Conservation (phyloP, 345 rosid genomes). For the Geranium brycei region DNA sequence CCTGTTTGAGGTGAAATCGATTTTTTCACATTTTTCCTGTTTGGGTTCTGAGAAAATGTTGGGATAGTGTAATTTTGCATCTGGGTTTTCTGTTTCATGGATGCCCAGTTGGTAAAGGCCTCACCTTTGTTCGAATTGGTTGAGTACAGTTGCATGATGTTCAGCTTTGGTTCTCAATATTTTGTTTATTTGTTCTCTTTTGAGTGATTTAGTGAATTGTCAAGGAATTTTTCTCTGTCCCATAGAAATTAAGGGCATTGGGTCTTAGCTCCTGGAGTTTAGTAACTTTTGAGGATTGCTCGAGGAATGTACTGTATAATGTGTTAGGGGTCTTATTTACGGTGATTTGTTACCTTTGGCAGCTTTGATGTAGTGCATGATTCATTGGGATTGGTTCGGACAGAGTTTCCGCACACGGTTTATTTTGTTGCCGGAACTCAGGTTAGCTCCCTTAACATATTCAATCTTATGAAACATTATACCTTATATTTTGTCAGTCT, state of each 20-base stretch:
- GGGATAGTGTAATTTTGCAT: neutral
- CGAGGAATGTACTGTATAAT: neutral
- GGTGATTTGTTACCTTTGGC: slow-evolving; percentile 13
- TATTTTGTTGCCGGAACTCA: slow-evolving; percentile 91
- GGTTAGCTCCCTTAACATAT: slow-evolving; percentile 22
- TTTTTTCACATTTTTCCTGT: neutral
- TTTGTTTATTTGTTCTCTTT: too few relatives aligned
- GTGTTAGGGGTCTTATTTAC: slow-evolving; percentile 1
- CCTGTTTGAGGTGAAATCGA: slow-evolving; percentile 63
- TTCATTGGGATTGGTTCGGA: slow-evolving; percentile 69
- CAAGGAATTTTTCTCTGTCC: too few relatives aligned
- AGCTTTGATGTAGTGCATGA: slow-evolving; percentile 82
- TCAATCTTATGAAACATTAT: too few relatives aligned
- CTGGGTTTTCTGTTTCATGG: neutral
- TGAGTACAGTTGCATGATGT: neutral
- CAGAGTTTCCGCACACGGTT: slow-evolving; percentile 71
- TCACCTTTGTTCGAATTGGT: neutral
- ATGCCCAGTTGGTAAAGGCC: neutral
- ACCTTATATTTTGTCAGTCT: neutral
- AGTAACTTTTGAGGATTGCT: neutral
- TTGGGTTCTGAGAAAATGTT: neutral
- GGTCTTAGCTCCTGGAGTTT: neutral
- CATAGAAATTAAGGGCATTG: too few relatives aligned
- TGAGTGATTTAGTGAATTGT: too few relatives aligned
- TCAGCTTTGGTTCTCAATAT: neutral